These are phyloP conservation scores for Podila epicladia DNA, from an alignment of 192 early-diverging fungal species.

Conservation along the genomic window DNA sequence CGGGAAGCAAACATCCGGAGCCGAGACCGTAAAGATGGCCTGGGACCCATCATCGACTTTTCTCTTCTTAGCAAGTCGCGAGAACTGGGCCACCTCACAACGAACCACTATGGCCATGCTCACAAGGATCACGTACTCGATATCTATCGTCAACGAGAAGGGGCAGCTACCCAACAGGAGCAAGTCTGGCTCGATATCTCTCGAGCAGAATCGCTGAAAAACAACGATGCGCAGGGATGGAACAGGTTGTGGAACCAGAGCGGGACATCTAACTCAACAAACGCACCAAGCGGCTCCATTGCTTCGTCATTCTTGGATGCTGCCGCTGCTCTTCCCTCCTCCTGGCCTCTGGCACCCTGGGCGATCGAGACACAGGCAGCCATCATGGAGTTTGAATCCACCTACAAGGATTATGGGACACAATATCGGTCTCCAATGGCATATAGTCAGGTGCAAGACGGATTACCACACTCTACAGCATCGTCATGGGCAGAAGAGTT, in stretches of 20 bases:
- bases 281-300: neutral
- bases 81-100: conserved; percentile 3
- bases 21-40: conserved; percentile 30
- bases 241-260: neutral
- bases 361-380: conserved; percentile 32
- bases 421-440: too few species aligned
- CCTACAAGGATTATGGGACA: conserved; percentile 2
- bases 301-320: conserved; percentile 16
- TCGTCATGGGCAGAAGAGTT: conserved; percentile 6
- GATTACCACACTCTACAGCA: neutral
- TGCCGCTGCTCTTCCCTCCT: conserved; percentile 13
- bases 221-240: neutral
- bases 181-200: conserved; percentile 28
- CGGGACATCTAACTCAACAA: neutral
- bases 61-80: neutral
- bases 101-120: conserved; percentile 13
- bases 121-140: neutral
- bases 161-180: conserved; percentile 29
- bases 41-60: conserved; percentile 42
- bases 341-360: conserved; percentile 33
- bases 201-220: neutral
- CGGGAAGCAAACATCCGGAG: conserved; percentile 29
- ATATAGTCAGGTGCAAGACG: neutral
- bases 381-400: conserved; percentile 23
- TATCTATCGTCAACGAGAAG: neutral